Percentiles rank a stretch among this genome's conserved stretches.
Conservation (phyloP, 2,329 filamentous ascomycete genomes). For the Aspergillus udagawae region DNA sequence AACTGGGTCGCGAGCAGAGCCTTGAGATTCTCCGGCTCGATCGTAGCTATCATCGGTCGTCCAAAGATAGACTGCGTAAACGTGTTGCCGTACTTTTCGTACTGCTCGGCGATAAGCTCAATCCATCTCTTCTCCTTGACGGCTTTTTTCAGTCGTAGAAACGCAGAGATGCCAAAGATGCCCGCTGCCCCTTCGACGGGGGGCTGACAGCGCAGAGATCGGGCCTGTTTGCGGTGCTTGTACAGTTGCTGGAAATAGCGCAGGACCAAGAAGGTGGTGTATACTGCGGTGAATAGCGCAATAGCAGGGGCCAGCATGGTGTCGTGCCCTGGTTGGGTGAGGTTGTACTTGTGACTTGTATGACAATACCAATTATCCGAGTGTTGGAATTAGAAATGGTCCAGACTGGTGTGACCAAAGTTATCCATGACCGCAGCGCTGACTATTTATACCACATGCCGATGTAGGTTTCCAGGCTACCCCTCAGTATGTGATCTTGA, state of each 20-base stretch:
- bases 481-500: neutral
- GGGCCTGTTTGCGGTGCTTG: slow-evolving; percentile 21
- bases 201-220: slow-evolving; percentile 24
- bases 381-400: neutral
- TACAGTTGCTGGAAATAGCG: slow-evolving; percentile 18
- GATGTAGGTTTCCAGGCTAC: neutral
- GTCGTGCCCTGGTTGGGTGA: neutral
- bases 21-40: slow-evolving; percentile 65
- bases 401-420: neutral
- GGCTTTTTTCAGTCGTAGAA: slow-evolving; percentile 21
- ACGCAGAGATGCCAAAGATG: slow-evolving; percentile 23
- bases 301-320: slow-evolving; percentile 21
- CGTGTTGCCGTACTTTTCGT: slow-evolving; percentile 21
- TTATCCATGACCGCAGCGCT: neutral
- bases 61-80: slow-evolving; percentile 20
- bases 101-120: slow-evolving; percentile 24
- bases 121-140: slow-evolving; percentile 28
- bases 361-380: neutral
- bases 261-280: slow-evolving; percentile 18
- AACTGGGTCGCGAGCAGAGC: slow-evolving; percentile 82
- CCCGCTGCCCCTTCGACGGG: slow-evolving; percentile 6
- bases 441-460: too few relatives aligned
- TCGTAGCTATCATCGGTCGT: slow-evolving; percentile 23
- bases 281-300: slow-evolving; percentile 17
- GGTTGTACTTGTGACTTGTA: neutral